Conservation (phyloP, 2,329 filamentous ascomycete species). For the Penicillium griseofulvum region DNA sequence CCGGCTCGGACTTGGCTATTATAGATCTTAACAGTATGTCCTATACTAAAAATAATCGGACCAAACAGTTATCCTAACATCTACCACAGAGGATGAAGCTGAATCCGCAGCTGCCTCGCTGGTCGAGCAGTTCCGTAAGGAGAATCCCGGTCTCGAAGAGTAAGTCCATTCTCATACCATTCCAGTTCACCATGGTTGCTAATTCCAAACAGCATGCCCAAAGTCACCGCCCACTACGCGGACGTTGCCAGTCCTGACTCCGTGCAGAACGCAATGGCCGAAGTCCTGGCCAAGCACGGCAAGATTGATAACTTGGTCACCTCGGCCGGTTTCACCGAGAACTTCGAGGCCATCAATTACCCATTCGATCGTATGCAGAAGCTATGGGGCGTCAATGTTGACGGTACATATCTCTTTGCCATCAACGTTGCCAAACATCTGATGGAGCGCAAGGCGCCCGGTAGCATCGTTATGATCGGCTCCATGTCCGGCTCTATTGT, state of each 20-base stretch:
- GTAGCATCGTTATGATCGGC: conserved; percentile 91
- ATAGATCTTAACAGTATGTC: conserved; percentile 85
- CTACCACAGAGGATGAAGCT: conserved; percentile 70
- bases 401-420: conserved; percentile 87
- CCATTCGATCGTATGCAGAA: conserved; percentile 88
- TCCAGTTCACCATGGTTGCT: neutral
- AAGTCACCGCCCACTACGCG: conserved; percentile 83
- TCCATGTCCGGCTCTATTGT: conserved; percentile 94
- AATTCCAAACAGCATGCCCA: conserved; percentile 59
- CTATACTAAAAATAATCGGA: neutral
- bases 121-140: conserved; percentile 70
- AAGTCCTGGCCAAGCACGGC: conserved; percentile 68
- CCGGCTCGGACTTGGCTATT: conserved; percentile 83
- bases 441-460: conserved; percentile 73
- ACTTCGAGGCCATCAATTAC: conserved; percentile 88
- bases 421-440: conserved; percentile 81
- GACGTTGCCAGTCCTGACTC: conserved; percentile 80
- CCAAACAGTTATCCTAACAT: neutral
- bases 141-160: conserved; percentile 73
- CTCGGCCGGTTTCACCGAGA: conserved; percentile 95
- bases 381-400: conserved; percentile 91
- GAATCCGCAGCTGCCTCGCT: conserved; percentile 71
- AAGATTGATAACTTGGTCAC: conserved; percentile 91
- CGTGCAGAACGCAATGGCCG: conserved; percentile 69
- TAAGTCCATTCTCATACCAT: conserved; percentile 39